Conservation (phyloP, 257 asterid genomes). For the Solanum rostratum region DNA sequence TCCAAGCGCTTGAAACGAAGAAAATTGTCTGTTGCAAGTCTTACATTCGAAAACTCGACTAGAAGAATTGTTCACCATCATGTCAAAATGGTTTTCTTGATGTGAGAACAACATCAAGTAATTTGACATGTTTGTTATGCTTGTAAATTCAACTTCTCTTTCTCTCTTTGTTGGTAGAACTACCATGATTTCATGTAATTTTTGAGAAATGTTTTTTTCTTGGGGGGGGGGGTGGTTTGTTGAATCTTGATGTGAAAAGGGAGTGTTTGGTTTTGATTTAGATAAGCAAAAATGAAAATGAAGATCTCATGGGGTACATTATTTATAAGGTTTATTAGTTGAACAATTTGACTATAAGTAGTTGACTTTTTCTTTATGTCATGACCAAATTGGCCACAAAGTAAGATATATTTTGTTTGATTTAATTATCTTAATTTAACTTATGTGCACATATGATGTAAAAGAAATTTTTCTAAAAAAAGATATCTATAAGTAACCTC, state of each 20-base stretch:
- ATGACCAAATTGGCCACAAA: conserved; percentile 3
- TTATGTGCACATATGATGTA: background rate
- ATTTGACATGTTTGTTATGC: conserved; percentile 22
- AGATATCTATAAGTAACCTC: background rate
- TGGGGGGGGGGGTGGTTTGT: background rate
- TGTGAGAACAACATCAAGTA: conserved; percentile 28
- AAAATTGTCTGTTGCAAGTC: conserved; percentile 46
- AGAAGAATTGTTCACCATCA: background rate
- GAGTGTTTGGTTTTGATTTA: background rate
- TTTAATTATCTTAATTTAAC: background rate
- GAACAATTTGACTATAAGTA: conserved; percentile 4
- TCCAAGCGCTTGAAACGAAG: conserved; percentile 81
- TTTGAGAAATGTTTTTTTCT: background rate
- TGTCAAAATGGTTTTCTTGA: background rate
- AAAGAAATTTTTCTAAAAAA: no score
- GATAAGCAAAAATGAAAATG: background rate
- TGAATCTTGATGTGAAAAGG: background rate
- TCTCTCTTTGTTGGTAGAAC: conserved; percentile 12
- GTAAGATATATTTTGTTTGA: background rate
- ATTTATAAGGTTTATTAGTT: conserved; percentile 5
- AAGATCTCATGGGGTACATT: background rate
- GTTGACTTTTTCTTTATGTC: conserved; percentile 6
- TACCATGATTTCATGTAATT: background rate
- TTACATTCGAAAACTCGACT: conserved; percentile 47
- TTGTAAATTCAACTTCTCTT: conserved; percentile 9